A percentile compares a stretch with the other conserved stretches of the same genome.
Conservation (phyloP, 2,329 filamentous ascomycete genomes). For the Xylariaceae sp. region DNA sequence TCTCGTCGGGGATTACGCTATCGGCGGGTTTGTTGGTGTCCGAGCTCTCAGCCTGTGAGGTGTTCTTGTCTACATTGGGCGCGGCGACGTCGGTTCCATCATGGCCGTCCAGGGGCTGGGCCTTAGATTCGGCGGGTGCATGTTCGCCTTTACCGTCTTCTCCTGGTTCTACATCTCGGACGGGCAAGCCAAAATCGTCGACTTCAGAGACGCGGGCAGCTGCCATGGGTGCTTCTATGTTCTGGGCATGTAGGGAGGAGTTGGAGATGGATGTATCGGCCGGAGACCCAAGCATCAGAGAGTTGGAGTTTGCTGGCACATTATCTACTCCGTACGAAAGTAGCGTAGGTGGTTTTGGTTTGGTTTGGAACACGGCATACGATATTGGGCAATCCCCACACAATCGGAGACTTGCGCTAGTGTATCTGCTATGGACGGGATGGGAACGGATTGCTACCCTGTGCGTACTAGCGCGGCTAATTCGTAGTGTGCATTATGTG, state of each 20-base stretch:
- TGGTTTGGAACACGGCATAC: neutral
- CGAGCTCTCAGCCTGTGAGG: neutral
- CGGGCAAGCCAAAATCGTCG: constrained; percentile 68
- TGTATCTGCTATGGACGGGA: neutral
- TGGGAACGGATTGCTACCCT: too few relatives aligned
- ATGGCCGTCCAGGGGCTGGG: neutral
- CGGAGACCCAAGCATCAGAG: neutral
- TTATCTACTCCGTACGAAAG: neutral
- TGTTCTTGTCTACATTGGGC: neutral
- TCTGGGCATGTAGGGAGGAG: constrained; percentile 29
- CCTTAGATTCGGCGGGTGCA: constrained; percentile 8
- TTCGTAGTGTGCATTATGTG: too few relatives aligned
- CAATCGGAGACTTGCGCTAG: neutral
- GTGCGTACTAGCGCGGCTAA: too few relatives aligned
- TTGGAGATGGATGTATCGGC: neutral
- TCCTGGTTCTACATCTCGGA: constrained; percentile 42
- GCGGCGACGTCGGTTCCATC: neutral
- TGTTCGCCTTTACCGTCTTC: constrained; percentile 9
- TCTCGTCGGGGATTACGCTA: constrained; percentile 11
- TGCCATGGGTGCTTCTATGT: constrained; percentile 29
- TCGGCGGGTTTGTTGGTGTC: constrained; percentile 4
- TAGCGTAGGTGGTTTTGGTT: neutral
- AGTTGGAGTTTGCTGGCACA: neutral
- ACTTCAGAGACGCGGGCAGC: constrained; percentile 41
- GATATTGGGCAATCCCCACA: neutral